Evolutionary conservation across 78 protist species (phyloP).

Genomic region (Bodo saltans): DNA sequence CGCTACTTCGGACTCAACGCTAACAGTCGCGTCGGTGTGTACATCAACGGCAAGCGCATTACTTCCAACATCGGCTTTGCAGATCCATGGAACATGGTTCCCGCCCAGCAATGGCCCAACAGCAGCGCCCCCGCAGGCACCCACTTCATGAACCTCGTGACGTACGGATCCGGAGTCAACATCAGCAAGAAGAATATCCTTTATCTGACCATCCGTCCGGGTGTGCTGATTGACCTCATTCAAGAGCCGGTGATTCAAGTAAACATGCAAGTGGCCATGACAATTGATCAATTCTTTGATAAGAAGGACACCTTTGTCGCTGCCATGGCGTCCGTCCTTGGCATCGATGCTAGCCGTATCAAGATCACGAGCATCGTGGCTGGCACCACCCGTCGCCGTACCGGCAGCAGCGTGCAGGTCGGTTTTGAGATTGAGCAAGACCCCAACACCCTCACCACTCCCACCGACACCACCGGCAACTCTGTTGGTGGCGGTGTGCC

Average conservation of each 20-base stretch:
- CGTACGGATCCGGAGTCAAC: background rate
- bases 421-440: background rate
- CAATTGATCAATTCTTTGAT: background rate
- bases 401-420: background rate
- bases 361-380: background rate
- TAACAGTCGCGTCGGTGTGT: background rate
- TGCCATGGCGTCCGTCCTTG: background rate
- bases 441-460: background rate
- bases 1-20: background rate
- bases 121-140: background rate
- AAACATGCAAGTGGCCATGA: background rate
- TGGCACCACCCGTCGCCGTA: background rate
- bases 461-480: background rate
- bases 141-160: background rate
- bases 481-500: too few species aligned
- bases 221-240: background rate
- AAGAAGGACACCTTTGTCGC: background rate
- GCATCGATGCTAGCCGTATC: background rate
- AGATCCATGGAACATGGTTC: background rate
- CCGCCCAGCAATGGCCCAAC: background rate
- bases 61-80: background rate
- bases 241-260: background rate
- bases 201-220: background rate
- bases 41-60: background rate
- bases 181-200: background rate